phyloP scores from a whole-genome alignment of 2,329 filamentous ascomycete species.

The Sporothrix globosa region DNA sequence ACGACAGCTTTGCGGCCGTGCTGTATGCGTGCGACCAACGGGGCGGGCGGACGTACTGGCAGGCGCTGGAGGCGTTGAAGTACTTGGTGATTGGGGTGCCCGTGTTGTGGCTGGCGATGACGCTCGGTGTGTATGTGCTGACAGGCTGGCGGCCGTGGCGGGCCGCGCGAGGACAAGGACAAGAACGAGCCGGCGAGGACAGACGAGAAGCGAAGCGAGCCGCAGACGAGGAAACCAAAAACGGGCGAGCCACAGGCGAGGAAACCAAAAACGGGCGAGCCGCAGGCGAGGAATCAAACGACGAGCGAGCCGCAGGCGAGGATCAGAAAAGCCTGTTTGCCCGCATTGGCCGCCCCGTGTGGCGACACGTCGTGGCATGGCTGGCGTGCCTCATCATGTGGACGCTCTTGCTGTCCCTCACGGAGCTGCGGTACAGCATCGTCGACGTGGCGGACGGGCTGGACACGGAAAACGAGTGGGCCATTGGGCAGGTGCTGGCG shows the following conservation, averaged over 20 bases:
- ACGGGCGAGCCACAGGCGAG: too few relatives aligned
- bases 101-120: conserved; percentile 33
- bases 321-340: not conserved
- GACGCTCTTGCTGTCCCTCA: conserved; percentile 30
- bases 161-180: too few relatives aligned
- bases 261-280: not conserved
- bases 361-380: conserved; percentile 31
- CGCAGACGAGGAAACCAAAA: not conserved
- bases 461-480: conserved; percentile 31
- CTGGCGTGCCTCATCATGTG: conserved; percentile 33
- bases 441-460: conserved; percentile 28
- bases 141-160: conserved; percentile 1
- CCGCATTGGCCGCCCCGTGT: conserved; percentile 15
- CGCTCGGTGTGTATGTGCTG: not conserved
- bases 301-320: not conserved
- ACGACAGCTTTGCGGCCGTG: conserved; percentile 10
- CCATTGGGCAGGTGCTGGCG: conserved; percentile 35
- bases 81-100: conserved; percentile 35
- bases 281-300: not conserved
- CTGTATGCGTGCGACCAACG: conserved; percentile 34
- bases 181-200: too few relatives aligned
- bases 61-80: conserved; percentile 29
- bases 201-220: not conserved
- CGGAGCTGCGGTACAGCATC: conserved; percentile 30
- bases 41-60: conserved; percentile 34